These are phyloP conservation scores for Phlegmacium glaucopus DNA, from an alignment of 768 basidiomycete species.

Conservation along the genomic window DNA sequence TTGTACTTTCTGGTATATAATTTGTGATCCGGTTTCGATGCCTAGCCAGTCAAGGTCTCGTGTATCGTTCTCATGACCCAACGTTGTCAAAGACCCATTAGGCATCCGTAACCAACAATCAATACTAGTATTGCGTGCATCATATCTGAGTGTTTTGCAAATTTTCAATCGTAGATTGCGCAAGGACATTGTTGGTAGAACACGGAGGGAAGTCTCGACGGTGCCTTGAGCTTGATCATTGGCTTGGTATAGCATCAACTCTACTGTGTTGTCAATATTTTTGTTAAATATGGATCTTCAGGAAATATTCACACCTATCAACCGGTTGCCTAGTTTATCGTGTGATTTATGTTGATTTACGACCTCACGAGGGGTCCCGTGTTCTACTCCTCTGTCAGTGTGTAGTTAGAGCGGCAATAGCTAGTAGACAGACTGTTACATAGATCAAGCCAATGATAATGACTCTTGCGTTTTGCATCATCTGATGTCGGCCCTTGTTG, in stretches of 20 bases:
- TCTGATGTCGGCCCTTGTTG: conserved; percentile 41
- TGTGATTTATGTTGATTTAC: conserved; percentile 24
- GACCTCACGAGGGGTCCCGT: conserved; percentile 49
- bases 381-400: conserved; percentile 36
- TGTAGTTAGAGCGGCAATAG: conserved; percentile 1
- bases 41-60: conserved; percentile 71
- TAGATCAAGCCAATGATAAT: conserved; percentile 66
- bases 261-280: conserved; percentile 4
- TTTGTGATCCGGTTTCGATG: conserved; percentile 49
- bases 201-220: conserved; percentile 35
- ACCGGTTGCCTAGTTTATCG: conserved; percentile 55
- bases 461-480: conserved; percentile 40
- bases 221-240: conserved; percentile 8
- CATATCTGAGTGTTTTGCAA: conserved; percentile 42
- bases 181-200: conserved; percentile 68
- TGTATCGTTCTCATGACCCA: conserved; percentile 45
- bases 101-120: conserved; percentile 56
- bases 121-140: conserved; percentile 30
- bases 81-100: conserved; percentile 41
- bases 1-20: conserved; percentile 30
- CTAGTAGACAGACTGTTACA: conserved; percentile 49
- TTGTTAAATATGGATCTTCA: background rate
- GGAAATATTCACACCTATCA: conserved; percentile 49
- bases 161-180: conserved; percentile 62
- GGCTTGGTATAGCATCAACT: conserved; percentile 3